phyloP scores from a whole-genome alignment of 2,329 filamentous ascomycete species.

The Reticulascus tulasneorum region DNA sequence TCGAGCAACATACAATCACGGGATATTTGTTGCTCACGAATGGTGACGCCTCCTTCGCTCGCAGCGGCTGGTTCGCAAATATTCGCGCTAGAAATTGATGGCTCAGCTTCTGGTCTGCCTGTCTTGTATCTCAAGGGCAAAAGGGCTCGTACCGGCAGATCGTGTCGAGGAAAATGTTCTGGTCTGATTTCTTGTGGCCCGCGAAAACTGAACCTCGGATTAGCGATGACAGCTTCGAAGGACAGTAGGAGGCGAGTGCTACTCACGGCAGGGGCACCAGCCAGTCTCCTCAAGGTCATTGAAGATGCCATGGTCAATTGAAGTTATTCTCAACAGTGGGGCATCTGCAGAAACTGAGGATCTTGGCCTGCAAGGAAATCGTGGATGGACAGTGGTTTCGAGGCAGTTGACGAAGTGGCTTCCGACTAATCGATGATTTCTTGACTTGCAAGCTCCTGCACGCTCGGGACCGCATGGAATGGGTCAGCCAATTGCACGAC shows the following conservation, averaged over 20 bases:
- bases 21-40: constrained; percentile 88
- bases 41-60: constrained; percentile 88
- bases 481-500: constrained; percentile 22
- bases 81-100: constrained; percentile 68
- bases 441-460: too few species aligned
- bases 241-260: constrained; percentile 5
- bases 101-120: constrained; percentile 5
- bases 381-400: too few species aligned
- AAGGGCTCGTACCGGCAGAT: constrained; percentile 61
- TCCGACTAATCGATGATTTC: constrained; percentile 7
- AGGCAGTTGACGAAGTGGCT: too few species aligned
- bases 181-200: constrained; percentile 58
- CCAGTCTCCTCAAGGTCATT: constrained; percentile 61
- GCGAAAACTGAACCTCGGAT: constrained; percentile 52
- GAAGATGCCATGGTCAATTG: constrained; percentile 55
- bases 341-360: too few species aligned
- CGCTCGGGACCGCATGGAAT: too few species aligned
- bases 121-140: not conserved
- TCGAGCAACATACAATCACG: constrained; percentile 75
- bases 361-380: too few species aligned
- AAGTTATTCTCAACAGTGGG: too few species aligned
- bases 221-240: constrained; percentile 13
- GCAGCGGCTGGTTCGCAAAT: constrained; percentile 78
- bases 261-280: constrained; percentile 54
- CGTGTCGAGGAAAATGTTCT: constrained; percentile 85